phyloP scores from a whole-genome alignment of 2,329 filamentous ascomycete genomes.

The Hypocrella siamensis region DNA sequence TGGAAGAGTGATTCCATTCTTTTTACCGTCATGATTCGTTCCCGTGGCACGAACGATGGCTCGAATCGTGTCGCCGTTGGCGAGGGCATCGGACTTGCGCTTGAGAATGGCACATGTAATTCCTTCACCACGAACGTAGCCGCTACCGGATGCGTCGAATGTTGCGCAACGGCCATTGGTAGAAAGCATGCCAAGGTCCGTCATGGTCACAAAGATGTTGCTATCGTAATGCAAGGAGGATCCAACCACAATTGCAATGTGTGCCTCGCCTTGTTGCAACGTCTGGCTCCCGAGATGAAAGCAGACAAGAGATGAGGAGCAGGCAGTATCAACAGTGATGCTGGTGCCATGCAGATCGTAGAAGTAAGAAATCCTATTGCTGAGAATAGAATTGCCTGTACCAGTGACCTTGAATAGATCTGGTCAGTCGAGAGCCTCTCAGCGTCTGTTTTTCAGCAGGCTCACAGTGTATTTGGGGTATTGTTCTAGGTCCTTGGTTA shows the following conservation, averaged over 20 bases:
- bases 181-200: constrained; percentile 5
- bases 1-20: constrained; percentile 1
- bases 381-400: constrained; percentile 2
- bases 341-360: constrained; percentile 6
- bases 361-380: constrained; percentile 6
- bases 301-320: constrained; percentile 17
- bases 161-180: constrained; percentile 12
- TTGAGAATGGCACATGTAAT: constrained; percentile 24
- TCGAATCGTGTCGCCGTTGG: constrained; percentile 21
- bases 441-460: no score
- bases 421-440: no score
- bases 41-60: constrained; percentile 1
- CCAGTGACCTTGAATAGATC: no score
- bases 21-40: constrained; percentile 1
- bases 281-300: constrained; percentile 11
- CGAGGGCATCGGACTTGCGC: constrained; percentile 22
- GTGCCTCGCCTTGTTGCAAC: constrained; percentile 2
- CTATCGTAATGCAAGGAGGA: constrained; percentile 5
- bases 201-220: constrained; percentile 1
- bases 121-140: constrained; percentile 31
- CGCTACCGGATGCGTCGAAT: constrained; percentile 20
- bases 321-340: constrained; percentile 21
- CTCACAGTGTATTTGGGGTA: neutral
- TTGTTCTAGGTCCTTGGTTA: neutral
- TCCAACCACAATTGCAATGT: constrained; percentile 2